phyloP scores from a whole-genome alignment of 176 grass and related monocot species.

The Juncus effusus region DNA sequence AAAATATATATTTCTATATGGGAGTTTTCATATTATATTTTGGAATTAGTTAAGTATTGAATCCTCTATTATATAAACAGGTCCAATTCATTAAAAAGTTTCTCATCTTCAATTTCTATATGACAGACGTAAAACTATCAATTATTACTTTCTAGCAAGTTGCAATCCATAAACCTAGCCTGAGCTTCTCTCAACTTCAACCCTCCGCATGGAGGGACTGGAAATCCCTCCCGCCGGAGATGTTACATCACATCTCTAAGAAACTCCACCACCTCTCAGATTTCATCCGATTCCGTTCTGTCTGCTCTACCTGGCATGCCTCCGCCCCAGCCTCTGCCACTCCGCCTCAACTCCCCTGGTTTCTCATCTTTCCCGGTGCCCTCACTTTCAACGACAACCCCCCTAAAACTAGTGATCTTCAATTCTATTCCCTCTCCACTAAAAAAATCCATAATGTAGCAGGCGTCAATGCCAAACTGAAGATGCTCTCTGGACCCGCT shows the following conservation, averaged over 20 bases:
- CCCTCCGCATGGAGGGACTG: not conserved
- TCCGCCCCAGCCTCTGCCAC: not conserved
- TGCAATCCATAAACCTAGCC: no score
- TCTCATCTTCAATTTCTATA: no score
- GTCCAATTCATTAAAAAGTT: no score
- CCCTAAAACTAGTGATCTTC: constrained; percentile 2
- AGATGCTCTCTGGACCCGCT: not conserved
- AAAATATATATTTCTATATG: no score
- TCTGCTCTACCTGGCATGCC: constrained; percentile 1
- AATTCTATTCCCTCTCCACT: constrained; percentile 20
- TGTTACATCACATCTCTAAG: constrained; percentile 1
- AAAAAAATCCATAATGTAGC: not conserved
- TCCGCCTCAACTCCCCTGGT: not conserved
- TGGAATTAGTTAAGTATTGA: no score
- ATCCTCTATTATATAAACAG: no score
- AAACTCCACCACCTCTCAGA: constrained; percentile 19
- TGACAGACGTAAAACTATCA: no score
- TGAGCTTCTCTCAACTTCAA: no score
- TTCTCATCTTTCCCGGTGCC: constrained; percentile 12
- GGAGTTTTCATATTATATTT: no score
- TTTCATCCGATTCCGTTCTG: constrained; percentile 6
- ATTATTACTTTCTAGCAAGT: no score
- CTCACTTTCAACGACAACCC: not conserved
- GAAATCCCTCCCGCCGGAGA: not conserved
- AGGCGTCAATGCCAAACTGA: not conserved